These are phyloP conservation scores for Neoboletus magnificus DNA, from an alignment of 768 basidiomycete genomes.

Conservation along the genomic window DNA sequence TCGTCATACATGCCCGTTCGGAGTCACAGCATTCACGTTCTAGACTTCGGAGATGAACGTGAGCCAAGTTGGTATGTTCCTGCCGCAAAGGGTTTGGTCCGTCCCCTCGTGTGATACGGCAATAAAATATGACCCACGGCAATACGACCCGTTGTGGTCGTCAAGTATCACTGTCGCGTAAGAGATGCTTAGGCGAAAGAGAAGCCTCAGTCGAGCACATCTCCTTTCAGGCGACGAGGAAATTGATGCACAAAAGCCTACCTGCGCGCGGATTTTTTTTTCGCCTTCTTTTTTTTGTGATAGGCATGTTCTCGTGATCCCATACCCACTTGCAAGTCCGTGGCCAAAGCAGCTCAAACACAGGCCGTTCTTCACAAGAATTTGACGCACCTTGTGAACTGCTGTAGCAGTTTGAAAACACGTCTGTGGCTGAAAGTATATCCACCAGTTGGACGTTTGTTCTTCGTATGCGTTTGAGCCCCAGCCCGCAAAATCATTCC, in stretches of 20 bases:
- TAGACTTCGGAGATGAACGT: constrained; percentile 18
- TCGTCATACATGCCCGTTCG: too few relatives aligned
- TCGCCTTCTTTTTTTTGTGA: neutral
- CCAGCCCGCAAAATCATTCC: too few relatives aligned
- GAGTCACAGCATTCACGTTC: neutral
- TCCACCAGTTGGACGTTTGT: too few relatives aligned
- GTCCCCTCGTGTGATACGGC: neutral
- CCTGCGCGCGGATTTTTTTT: neutral
- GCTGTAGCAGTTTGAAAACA: neutral
- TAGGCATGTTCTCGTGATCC: too few relatives aligned
- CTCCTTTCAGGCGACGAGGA: neutral
- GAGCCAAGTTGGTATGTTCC: neutral
- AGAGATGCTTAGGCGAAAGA: neutral
- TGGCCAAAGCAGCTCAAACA: neutral
- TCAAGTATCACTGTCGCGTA: neutral
- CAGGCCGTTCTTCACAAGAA: neutral
- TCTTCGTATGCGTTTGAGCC: neutral
- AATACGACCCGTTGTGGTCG: neutral
- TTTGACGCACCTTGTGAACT: neutral
- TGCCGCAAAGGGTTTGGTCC: neutral
- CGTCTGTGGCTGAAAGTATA: neutral
- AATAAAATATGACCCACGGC: neutral
- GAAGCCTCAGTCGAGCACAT: neutral
- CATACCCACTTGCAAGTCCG: neutral
- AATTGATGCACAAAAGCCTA: neutral